phyloP scores from a whole-genome alignment of 1,139 yeast species.

The Hyphopichia fennica region DNA sequence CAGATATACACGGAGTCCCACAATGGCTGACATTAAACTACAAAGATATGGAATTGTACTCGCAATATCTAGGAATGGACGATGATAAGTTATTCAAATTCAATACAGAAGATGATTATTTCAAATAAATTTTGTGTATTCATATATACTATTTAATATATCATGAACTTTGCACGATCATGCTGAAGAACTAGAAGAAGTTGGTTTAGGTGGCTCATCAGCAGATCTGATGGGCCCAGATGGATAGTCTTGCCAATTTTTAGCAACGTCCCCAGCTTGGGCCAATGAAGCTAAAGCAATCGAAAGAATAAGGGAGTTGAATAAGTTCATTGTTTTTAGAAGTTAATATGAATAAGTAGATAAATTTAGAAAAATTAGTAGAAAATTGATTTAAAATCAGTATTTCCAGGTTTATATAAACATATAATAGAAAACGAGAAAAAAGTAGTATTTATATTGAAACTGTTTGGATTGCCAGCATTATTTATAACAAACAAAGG shows the following conservation, averaged over 20 bases:
- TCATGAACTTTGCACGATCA: too few relatives aligned
- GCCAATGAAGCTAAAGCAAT: constrained; percentile 14
- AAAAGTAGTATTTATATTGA: too few relatives aligned
- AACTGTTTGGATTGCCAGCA: too few relatives aligned
- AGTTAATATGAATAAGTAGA: too few relatives aligned
- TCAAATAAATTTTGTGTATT: constrained; percentile 10
- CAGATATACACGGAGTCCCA: not conserved
- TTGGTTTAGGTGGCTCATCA: constrained; percentile 1
- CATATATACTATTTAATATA: too few relatives aligned
- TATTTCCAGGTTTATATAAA: too few relatives aligned
- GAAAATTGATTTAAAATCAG: too few relatives aligned
- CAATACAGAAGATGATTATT: constrained; percentile 32
- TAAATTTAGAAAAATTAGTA: too few relatives aligned
- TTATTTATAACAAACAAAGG: too few relatives aligned
- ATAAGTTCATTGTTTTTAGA: too few relatives aligned
- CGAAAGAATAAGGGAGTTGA: too few relatives aligned
- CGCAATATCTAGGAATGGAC: constrained; percentile 26
- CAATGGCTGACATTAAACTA: constrained; percentile 2
- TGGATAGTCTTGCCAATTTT: constrained; percentile 2
- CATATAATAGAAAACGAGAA: too few relatives aligned
- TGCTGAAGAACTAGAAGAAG: not conserved
- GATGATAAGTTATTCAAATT: constrained; percentile 22
- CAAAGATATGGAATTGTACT: constrained; percentile 21
- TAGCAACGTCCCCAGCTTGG: not conserved
- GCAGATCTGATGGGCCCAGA: not conserved